A percentile compares a stretch with the other conserved stretches of the same genome.
phyloP scores from a whole-genome alignment of 345 rosid genomes.

The Reutealis trisperma region DNA sequence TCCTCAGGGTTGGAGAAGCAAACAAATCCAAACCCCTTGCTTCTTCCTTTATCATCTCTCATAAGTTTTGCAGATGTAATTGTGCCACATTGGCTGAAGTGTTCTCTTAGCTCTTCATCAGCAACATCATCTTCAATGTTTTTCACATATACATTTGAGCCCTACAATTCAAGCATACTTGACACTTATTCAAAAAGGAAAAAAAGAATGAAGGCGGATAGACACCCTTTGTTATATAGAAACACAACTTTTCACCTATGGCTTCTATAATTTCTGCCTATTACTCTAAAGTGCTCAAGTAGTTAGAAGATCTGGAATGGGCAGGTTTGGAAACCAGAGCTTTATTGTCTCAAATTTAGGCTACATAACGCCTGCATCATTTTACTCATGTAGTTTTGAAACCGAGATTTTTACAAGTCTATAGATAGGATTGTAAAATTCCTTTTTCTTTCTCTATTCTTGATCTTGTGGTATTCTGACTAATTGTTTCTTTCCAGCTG shows the following conservation, averaged over 20 bases:
- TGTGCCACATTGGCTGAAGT: conserved; percentile 66
- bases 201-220: not conserved
- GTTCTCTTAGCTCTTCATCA: conserved; percentile 62
- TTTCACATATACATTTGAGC: conserved; percentile 68
- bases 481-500: not conserved
- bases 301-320: not conserved
- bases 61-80: conserved; percentile 63
- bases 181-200: not conserved
- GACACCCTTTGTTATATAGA: not conserved
- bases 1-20: conserved; percentile 70
- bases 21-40: conserved; percentile 79
- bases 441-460: not conserved
- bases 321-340: not conserved
- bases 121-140: conserved; percentile 59
- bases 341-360: not conserved
- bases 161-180: conserved; percentile 38
- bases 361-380: not conserved
- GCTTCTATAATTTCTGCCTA: not conserved
- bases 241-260: not conserved
- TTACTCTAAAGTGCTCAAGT: not conserved
- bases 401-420: not conserved
- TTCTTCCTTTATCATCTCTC: conserved; percentile 68
- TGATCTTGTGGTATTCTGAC: not conserved
- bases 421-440: not conserved
- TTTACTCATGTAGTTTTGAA: not conserved